These are phyloP conservation scores for Phytophthora cryptogea DNA, from an alignment of 352 stramenopile genomes.

Conservation along the genomic window DNA sequence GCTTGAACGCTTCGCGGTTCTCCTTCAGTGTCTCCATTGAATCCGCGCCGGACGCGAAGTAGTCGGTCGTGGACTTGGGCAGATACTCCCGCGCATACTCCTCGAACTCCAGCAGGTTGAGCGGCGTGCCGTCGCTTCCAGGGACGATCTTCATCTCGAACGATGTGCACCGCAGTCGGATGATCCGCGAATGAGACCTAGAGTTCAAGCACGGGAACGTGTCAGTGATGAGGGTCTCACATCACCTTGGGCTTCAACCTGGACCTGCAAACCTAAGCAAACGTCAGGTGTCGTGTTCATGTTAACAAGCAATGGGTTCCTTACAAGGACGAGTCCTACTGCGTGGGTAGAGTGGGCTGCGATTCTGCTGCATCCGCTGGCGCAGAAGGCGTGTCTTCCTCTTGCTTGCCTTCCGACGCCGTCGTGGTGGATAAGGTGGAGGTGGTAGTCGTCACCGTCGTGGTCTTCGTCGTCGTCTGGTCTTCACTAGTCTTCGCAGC, in stretches of 20 bases:
- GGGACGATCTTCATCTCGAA: conserved; percentile 60
- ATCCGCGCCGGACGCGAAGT: conserved; percentile 92
- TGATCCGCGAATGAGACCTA: conserved; percentile 9
- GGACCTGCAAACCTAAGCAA: conserved; percentile 17
- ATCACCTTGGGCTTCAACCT: conserved; percentile 1
- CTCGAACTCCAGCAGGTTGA: conserved; percentile 92
- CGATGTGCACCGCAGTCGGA: conserved; percentile 3
- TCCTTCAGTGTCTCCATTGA: conserved; percentile 86
- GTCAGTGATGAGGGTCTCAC: not conserved
- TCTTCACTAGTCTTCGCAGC: conserved; percentile 48
- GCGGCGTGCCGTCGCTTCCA: conserved; percentile 63
- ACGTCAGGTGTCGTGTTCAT: conserved; percentile 22
- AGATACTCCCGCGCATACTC: conserved; percentile 85
- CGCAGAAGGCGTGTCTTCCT: conserved; percentile 32
- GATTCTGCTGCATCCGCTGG: conserved; percentile 28
- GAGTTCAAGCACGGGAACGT: conserved; percentile 17
- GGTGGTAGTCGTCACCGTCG: conserved; percentile 21
- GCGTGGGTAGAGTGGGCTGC: conserved; percentile 24
- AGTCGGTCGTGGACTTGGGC: conserved; percentile 89
- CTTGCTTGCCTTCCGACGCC: conserved; percentile 36
- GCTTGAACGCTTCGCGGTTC: conserved; percentile 91
- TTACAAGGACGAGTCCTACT: conserved; percentile 17
- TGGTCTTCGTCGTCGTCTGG: conserved; percentile 33
- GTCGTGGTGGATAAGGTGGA: conserved; percentile 19
- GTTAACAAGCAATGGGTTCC: conserved; percentile 22